Conservation (phyloP, 345 rosid genomes). For the Salix purpurea region DNA sequence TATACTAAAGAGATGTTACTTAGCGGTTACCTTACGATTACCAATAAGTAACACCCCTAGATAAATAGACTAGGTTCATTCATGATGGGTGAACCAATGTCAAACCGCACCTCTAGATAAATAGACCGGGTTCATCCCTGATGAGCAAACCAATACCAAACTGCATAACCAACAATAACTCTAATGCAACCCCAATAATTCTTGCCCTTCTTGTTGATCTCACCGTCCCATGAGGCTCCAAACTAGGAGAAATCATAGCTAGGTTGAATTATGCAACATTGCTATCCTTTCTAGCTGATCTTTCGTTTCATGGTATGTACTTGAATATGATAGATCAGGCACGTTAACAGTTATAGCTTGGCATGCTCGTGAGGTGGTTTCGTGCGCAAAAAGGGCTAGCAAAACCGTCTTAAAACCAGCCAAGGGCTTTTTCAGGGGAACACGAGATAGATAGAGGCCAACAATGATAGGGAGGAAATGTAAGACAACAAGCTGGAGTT, state of each 20-base stretch:
- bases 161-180: conserved; percentile 18
- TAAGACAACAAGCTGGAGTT: conserved; percentile 67
- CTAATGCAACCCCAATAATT: conserved; percentile 73
- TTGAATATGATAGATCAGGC: conserved; percentile 68
- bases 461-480: conserved; percentile 65
- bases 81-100: no score
- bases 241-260: conserved; percentile 58
- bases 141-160: no score
- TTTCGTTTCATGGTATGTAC: conserved; percentile 70
- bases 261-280: conserved; percentile 54
- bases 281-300: conserved; percentile 2
- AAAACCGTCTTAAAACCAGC: conserved; percentile 86
- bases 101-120: no score
- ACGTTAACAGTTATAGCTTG: conserved; percentile 60
- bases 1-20: no score
- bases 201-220: conserved; percentile 66
- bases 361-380: conserved; percentile 55
- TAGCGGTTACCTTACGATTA: no score
- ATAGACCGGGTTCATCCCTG: no score
- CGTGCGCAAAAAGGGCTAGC: conserved; percentile 75
- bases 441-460: conserved; percentile 76
- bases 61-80: no score
- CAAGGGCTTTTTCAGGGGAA: conserved; percentile 48
- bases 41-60: no score
- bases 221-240: conserved; percentile 78